Evolutionary conservation across 257 asterid species (phyloP).

Genomic region (Solanum pimpinellifolium): DNA sequence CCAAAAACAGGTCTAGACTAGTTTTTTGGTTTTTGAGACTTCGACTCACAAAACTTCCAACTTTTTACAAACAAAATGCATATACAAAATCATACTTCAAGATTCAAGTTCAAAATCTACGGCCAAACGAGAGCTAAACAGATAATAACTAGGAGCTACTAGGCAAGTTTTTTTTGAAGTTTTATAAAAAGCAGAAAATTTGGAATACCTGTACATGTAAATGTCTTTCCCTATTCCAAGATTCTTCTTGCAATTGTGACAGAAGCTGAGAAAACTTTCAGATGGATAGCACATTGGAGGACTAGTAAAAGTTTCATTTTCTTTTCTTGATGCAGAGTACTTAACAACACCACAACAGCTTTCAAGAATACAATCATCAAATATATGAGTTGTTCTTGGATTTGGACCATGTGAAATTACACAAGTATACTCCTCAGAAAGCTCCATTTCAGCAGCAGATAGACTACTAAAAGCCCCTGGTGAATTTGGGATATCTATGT

Average conservation of each 20-base stretch:
- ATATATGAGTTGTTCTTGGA: constrained; percentile 76
- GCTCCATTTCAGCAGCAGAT: constrained; percentile 69
- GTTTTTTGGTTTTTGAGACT: not conserved
- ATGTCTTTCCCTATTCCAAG: constrained; percentile 69
- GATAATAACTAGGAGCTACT: not conserved
- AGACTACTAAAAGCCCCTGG: constrained; percentile 21
- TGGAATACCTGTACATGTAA: constrained; percentile 71
- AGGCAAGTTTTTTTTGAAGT: not conserved
- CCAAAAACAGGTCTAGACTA: not conserved
- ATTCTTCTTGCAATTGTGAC: constrained; percentile 60
- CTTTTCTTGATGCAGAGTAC: constrained; percentile 26
- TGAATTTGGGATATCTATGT: constrained; percentile 11
- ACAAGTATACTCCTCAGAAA: constrained; percentile 86
- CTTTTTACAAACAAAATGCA: not conserved
- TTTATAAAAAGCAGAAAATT: not conserved
- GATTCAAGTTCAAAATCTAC: not conserved
- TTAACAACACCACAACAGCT: constrained; percentile 54
- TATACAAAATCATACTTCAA: not conserved
- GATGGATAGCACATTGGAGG: constrained; percentile 45
- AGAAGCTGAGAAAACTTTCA: constrained; percentile 62
- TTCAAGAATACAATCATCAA: constrained; percentile 76
- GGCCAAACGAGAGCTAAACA: not conserved
- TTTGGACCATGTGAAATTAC: constrained; percentile 78
- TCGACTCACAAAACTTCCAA: not conserved
- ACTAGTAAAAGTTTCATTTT: not conserved